These are phyloP conservation scores for Cubamyces lactineus DNA, from an alignment of 768 basidiomycete species.

Conservation along the genomic window DNA sequence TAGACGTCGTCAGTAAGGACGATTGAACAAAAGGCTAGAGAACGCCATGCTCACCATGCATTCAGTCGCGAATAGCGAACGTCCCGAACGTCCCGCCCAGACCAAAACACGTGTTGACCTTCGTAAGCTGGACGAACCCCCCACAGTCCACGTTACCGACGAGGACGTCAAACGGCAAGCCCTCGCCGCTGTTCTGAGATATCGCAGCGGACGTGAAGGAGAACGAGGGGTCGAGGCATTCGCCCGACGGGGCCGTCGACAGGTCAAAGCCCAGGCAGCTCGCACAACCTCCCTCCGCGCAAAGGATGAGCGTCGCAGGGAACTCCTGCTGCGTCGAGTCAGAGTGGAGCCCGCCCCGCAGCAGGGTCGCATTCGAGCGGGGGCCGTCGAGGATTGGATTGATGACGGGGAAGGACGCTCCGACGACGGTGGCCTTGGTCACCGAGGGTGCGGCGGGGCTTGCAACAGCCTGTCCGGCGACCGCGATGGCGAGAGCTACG, in stretches of 20 bases:
- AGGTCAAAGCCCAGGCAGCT: constrained; percentile 9
- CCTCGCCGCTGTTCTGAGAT: constrained; percentile 10
- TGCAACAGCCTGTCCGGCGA: neutral
- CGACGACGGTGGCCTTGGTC: neutral
- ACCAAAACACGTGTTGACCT: constrained; percentile 14
- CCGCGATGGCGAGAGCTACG: neutral
- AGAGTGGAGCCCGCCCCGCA: neutral
- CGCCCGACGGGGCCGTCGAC: neutral
- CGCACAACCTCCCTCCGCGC: neutral
- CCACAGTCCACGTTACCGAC: neutral
- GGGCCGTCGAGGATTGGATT: neutral
- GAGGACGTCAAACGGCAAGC: constrained; percentile 14
- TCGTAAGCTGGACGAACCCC: neutral
- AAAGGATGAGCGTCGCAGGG: constrained; percentile 16
- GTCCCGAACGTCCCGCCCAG: neutral
- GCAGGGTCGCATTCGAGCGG: neutral
- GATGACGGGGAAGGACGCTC: neutral
- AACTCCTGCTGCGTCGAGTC: neutral
- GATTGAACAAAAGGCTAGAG: neutral
- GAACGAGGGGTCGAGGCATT: constrained; percentile 4
- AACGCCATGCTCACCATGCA: neutral
- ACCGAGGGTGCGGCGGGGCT: neutral
- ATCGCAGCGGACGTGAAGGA: constrained; percentile 6
- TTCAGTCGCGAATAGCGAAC: constrained; percentile 1
- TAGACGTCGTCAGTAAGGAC: neutral